Evolutionary conservation across 257 asterid genomes (phyloP).

Genomic region (Solanum verrucosum): DNA sequence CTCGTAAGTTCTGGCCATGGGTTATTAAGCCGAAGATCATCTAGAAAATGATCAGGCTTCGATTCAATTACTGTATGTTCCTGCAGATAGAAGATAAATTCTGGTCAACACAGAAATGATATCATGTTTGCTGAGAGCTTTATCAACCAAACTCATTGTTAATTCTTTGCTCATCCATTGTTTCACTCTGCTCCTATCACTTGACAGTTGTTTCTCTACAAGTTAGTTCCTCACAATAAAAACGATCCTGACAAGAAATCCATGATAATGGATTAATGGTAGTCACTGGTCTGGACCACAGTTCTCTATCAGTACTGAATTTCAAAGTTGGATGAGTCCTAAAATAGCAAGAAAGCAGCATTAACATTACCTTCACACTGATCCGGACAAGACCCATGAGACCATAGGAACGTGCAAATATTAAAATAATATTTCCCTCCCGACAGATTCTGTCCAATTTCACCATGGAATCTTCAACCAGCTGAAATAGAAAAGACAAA

Average conservation of each 20-base stretch:
- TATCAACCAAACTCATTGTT: not conserved
- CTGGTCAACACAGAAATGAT: not conserved
- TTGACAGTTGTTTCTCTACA: not conserved
- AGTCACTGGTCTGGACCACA: not conserved
- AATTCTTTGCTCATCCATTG: not conserved
- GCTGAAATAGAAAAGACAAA: constrained; percentile 35
- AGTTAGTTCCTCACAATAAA: not conserved
- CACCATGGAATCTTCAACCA: constrained; percentile 78
- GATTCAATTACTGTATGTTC: constrained; percentile 93
- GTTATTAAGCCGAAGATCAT: constrained; percentile 83
- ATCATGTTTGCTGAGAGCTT: not conserved
- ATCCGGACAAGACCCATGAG: constrained; percentile 86
- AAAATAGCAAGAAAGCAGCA: not conserved
- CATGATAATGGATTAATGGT: not conserved
- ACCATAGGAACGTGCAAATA: constrained; percentile 96
- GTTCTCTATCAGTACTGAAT: not conserved
- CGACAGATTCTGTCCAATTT: constrained; percentile 87
- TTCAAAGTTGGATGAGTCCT: not conserved
- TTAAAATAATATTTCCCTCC: constrained; percentile 63
- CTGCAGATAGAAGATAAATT: constrained; percentile 33
- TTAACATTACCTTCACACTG: constrained; percentile 65
- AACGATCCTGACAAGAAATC: not conserved
- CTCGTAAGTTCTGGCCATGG: constrained; percentile 94
- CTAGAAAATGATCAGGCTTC: constrained; percentile 95
- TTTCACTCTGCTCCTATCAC: not conserved